Evolutionary conservation across 345 rosid species (phyloP), one percentile per base, ranked within the genome.

Genomic region (Salix suchowensis): DNA sequence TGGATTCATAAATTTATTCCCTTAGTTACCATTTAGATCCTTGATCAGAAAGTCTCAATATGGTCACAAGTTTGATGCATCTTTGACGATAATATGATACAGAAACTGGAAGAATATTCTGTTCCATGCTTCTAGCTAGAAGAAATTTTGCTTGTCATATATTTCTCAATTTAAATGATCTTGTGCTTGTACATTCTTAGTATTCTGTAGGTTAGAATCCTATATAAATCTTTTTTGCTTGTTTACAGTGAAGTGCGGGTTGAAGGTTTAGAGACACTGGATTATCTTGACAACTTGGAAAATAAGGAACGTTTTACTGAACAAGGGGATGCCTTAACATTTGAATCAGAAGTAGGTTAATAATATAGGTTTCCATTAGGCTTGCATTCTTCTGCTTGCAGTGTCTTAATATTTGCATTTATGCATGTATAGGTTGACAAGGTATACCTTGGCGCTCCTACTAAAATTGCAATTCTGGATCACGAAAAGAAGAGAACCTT

Each of bases 401-500:
- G 14, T 72, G 64, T 65, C 71, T 72, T 54, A 69, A 60, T 24
- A 52, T 64, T 36, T 76, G 34, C 14, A 67, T 44, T 79, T 68
- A 28, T 19, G 19, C 69, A 15, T 76, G 0, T 39, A 71, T 55
- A 76, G 83, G 67, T 76, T 42, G 83, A 80, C 61, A 76, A 76
- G 78, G 55, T 75, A 70, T 80, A 80, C 68, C 72, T 74, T 16
- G 71, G 79, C 68, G 75, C 82, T 75, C 82, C 82, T 30, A 90
- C 97, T 55, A 93, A 93, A 88, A 92, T 91, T 81, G 97, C 99
- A 21, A 92, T 96, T 55, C 76, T 93, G 82, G 99, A 96, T 82
- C 99, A 93, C 40, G 98, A 92, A 81, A 92, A 89, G 88, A 96
- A 96, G 89, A 90, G 97, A 81, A 96, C 99, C 39, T 92, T 93